Percentiles rank a stretch among this genome's conserved stretches.
Conservation (phyloP, 1,284 basidiomycete species). For the Ganoderma lingzhi region DNA sequence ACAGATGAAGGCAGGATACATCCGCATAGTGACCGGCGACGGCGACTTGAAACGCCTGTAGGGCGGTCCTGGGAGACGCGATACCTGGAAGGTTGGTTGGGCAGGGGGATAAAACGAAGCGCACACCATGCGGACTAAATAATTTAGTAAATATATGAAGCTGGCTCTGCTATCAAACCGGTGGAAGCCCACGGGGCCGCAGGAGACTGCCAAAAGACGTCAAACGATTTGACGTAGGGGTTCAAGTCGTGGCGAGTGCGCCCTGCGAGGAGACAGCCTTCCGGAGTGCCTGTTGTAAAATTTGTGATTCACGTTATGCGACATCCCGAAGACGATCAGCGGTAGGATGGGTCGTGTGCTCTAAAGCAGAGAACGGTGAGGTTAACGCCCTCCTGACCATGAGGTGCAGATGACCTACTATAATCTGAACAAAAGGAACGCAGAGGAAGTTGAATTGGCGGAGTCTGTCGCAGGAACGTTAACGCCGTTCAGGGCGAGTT, state of each 20-base stretch:
- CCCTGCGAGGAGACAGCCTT: background rate
- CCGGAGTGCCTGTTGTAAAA: background rate
- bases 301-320: background rate
- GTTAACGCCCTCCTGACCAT: background rate
- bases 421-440: background rate
- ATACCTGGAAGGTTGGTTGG: background rate
- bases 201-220: background rate
- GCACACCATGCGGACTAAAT: background rate
- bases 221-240: background rate
- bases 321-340: background rate
- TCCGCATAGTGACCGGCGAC: constrained; percentile 2
- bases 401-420: background rate
- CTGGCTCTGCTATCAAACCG: background rate
- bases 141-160: background rate
- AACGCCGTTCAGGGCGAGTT: constrained; percentile 4
- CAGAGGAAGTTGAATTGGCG: background rate
- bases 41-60: background rate
- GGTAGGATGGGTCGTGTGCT: background rate
- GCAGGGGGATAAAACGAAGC: background rate
- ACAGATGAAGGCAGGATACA: background rate
- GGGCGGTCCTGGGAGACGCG: background rate
- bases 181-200: background rate
- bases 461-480: background rate
- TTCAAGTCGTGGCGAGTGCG: background rate
- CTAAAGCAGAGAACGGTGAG: background rate